A percentile compares a stretch with the other conserved stretches of the same genome.
These are phyloP conservation scores for Phytophthora pseudosyringae DNA, from an alignment of 352 stramenopile genomes.

Conservation along the genomic window DNA sequence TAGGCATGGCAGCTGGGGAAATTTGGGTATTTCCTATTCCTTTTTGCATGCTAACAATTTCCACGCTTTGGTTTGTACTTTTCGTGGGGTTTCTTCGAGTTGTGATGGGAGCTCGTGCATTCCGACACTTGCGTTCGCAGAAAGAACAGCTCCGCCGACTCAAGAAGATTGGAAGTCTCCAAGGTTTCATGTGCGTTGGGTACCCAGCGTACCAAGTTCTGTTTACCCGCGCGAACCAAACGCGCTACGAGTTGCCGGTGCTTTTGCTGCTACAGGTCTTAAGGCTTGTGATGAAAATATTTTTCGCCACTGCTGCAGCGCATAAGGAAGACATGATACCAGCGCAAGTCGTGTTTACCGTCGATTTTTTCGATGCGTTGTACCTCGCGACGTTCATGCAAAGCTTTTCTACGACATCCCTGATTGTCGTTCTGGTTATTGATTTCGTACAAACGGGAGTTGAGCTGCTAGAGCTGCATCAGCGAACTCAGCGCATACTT, in stretches of 20 bases:
- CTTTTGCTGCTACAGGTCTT: slow-evolving; percentile 14
- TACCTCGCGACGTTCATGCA: not conserved
- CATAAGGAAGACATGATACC: slow-evolving; percentile 31
- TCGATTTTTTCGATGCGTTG: slow-evolving; percentile 27
- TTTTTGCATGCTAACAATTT: slow-evolving; percentile 25
- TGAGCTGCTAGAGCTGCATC: not conserved
- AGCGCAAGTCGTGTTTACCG: slow-evolving; percentile 21
- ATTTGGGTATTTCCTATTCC: slow-evolving; percentile 30
- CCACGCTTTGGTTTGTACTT: not conserved
- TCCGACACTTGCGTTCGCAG: slow-evolving; percentile 5
- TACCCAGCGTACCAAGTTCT: slow-evolving; percentile 28
- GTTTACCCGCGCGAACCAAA: slow-evolving; percentile 9
- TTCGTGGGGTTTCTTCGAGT: slow-evolving; percentile 5
- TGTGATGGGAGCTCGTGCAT: slow-evolving; percentile 7
- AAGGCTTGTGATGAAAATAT: slow-evolving; percentile 7
- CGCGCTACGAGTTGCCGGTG: slow-evolving; percentile 26
- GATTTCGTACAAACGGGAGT: not conserved
- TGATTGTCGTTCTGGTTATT: not conserved
- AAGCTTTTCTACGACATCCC: not conserved
- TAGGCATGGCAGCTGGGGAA: slow-evolving; percentile 13
- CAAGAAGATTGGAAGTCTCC: slow-evolving; percentile 4
- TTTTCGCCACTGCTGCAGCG: slow-evolving; percentile 1
- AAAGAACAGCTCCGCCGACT: slow-evolving; percentile 9
- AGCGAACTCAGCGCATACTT: not conserved
- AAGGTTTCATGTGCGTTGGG: slow-evolving; percentile 17